These are phyloP conservation scores for Hymenoscyphus occultus DNA, from an alignment of 2,329 filamentous ascomycete genomes.

Conservation along the genomic window DNA sequence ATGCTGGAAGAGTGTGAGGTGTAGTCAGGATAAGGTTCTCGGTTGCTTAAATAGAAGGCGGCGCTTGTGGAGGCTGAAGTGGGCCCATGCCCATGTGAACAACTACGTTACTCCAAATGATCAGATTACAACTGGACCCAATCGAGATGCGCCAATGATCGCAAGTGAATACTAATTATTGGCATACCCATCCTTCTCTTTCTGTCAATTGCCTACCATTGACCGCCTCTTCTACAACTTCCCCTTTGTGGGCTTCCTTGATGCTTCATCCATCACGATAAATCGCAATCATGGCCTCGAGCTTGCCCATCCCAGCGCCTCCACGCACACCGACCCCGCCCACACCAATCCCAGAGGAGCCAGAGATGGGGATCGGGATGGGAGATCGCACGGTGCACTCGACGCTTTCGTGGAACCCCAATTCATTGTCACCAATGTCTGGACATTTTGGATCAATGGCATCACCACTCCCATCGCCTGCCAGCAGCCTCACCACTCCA, in stretches of 20 bases:
- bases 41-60: neutral
- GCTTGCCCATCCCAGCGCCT: constrained; percentile 55
- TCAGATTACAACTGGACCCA: neutral
- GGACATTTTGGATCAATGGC: constrained; percentile 37
- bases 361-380: constrained; percentile 28
- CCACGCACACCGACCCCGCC: constrained; percentile 65
- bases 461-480: constrained; percentile 33
- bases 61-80: too few species aligned
- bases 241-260: constrained; percentile 1
- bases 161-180: neutral
- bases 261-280: constrained; percentile 19
- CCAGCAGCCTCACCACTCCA: constrained; percentile 18
- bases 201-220: neutral
- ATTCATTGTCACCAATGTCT: constrained; percentile 46
- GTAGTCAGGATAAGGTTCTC: constrained; percentile 1
- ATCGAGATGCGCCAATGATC: neutral
- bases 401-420: constrained; percentile 41
- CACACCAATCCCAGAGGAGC: constrained; percentile 44
- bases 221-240: neutral
- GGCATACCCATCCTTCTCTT: neutral
- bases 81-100: too few species aligned
- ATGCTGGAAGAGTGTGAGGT: neutral
- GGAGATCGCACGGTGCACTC: constrained; percentile 29
- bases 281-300: constrained; percentile 51
- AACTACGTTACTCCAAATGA: too few species aligned